Percentiles rank a stretch among this genome's conserved stretches.
phyloP scores from a whole-genome alignment of 805 yeast genomes.

The Candida wancherniae region DNA sequence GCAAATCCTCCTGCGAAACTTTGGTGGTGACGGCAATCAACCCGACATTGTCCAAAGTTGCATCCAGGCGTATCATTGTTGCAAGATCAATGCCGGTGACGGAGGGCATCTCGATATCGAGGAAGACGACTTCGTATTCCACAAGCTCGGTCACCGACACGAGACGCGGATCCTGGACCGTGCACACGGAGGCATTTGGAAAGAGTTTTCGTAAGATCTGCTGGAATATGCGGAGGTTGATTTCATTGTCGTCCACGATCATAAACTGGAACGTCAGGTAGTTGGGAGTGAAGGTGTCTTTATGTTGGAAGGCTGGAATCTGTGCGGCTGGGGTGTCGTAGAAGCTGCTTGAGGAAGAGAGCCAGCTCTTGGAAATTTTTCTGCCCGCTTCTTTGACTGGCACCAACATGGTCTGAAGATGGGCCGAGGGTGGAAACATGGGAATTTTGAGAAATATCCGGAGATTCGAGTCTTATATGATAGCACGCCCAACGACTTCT shows the following conservation, averaged over 20 bases:
- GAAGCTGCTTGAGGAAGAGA: no score
- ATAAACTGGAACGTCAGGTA: slow-evolving; percentile 14
- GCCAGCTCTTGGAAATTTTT: no score
- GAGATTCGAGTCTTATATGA: no score
- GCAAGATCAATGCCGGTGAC: slow-evolving; percentile 38
- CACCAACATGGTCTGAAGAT: no score
- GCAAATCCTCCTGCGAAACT: slow-evolving; percentile 23
- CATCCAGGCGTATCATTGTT: slow-evolving; percentile 10
- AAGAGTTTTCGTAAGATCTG: slow-evolving; percentile 30
- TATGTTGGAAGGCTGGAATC: no score
- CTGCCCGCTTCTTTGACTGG: no score
- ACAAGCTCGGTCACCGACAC: slow-evolving; percentile 21
- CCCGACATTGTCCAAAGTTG: slow-evolving; percentile 20
- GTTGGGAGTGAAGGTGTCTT: no score
- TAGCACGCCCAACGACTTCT: no score
- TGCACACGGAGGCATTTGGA: slow-evolving; percentile 27
- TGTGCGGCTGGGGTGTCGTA: no score
- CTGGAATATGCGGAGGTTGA: slow-evolving; percentile 34
- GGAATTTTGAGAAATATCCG: no score
- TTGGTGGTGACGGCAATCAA: slow-evolving; percentile 41
- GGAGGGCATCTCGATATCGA: slow-evolving; percentile 45
- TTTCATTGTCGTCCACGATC: slow-evolving; percentile 40
- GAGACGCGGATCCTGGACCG: slow-evolving; percentile 27
- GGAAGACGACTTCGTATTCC: slow-evolving; percentile 24
- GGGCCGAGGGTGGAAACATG: no score